Conservation (phyloP, 1,284 basidiomycete species). For the Tilletia setariae region DNA sequence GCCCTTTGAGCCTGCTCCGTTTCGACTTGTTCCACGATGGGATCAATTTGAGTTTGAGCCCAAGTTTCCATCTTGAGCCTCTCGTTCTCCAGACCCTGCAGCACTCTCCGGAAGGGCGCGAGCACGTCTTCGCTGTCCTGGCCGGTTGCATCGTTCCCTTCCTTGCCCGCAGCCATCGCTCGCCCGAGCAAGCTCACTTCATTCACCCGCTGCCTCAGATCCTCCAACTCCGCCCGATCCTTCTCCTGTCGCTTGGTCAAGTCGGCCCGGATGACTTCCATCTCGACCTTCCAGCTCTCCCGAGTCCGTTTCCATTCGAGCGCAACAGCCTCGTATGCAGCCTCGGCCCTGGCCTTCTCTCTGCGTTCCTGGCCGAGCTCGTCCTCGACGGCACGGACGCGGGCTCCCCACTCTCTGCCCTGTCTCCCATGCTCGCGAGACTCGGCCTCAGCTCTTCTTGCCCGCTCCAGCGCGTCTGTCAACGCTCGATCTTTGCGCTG, state of each 20-base stretch:
- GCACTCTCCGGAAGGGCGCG: conserved; percentile 8
- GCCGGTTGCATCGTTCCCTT: not conserved
- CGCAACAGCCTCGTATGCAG: conserved; percentile 32
- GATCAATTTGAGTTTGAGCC: conserved; percentile 1
- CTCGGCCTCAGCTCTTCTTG: conserved; percentile 48
- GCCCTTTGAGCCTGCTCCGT: not conserved
- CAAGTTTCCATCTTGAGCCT: conserved; percentile 4
- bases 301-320: conserved; percentile 37
- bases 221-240: conserved; percentile 19
- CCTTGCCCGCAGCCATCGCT: conserved; percentile 13
- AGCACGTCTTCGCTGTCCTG: not conserved
- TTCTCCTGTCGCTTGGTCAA: conserved; percentile 20
- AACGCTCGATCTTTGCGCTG: conserved; percentile 76
- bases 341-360: conserved; percentile 30
- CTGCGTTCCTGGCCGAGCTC: conserved; percentile 39
- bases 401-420: conserved; percentile 41
- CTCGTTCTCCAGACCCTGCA: conserved; percentile 11
- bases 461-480: conserved; percentile 61
- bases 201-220: not conserved
- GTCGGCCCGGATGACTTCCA: conserved; percentile 23
- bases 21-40: conserved; percentile 10
- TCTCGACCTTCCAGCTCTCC: conserved; percentile 30
- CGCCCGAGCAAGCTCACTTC: conserved; percentile 10
- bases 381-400: conserved; percentile 42
- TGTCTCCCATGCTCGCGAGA: conserved; percentile 47